Conservation (phyloP, 805 yeast genomes). For the Saccharomycopsis amapae region DNA sequence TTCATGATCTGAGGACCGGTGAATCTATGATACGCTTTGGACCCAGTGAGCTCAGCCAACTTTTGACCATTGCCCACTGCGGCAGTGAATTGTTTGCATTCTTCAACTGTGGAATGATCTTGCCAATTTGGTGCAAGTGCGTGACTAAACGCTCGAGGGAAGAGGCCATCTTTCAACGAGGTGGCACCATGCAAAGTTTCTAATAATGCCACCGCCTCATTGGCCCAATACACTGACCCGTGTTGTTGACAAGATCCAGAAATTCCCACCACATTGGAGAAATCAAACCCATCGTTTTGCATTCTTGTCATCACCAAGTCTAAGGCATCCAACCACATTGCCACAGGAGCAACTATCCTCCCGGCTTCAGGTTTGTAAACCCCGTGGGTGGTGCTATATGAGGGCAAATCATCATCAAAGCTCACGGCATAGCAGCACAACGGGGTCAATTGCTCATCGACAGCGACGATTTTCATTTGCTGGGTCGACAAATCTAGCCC, state of each 20-base stretch:
- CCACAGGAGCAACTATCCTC: constrained; percentile 70
- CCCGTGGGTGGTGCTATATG: constrained; percentile 66
- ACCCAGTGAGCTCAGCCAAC: constrained; percentile 69
- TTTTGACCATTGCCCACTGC: constrained; percentile 53
- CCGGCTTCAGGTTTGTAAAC: constrained; percentile 51
- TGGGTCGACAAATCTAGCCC: constrained; percentile 91
- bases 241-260: constrained; percentile 91
- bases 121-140: constrained; percentile 87
- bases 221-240: constrained; percentile 80
- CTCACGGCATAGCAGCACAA: constrained; percentile 56
- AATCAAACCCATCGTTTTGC: constrained; percentile 46
- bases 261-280: constrained; percentile 53
- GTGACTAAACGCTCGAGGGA: constrained; percentile 49
- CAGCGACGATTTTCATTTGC: constrained; percentile 70
- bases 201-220: constrained; percentile 38
- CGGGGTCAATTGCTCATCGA: constrained; percentile 46
- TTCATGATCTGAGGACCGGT: constrained; percentile 90
- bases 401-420: constrained; percentile 58
- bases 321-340: constrained; percentile 85
- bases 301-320: constrained; percentile 53
- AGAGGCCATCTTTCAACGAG: constrained; percentile 41
- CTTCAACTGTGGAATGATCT: constrained; percentile 78
- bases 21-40: constrained; percentile 81
- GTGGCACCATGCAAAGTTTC: constrained; percentile 28
- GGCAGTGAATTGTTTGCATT: constrained; percentile 53